Conservation (phyloP, 31 red algal species). For the Odonthalia washingtoniensis region DNA sequence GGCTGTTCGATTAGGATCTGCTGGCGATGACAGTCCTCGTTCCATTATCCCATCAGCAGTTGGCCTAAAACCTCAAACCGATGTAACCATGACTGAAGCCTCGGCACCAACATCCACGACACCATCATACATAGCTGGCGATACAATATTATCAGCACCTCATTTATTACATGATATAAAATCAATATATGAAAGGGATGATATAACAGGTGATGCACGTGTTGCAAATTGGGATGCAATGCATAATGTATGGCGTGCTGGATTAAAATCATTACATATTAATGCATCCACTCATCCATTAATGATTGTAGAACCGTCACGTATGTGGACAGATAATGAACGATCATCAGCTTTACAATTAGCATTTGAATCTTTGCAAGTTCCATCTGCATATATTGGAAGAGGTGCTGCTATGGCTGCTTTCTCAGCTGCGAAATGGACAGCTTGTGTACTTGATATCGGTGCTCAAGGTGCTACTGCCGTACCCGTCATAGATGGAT, state of each 20-base stretch:
- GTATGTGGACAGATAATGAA: constrained; percentile 44
- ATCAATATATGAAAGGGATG: neutral
- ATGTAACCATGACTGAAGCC: constrained; percentile 15
- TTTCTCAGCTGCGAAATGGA: constrained; percentile 79
- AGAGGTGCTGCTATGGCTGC: constrained; percentile 81
- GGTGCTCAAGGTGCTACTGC: constrained; percentile 70
- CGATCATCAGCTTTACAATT: constrained; percentile 52
- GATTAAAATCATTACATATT: constrained; percentile 12
- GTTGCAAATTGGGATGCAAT: constrained; percentile 65
- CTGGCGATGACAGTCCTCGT: constrained; percentile 80
- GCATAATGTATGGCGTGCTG: constrained; percentile 43
- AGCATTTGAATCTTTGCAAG: constrained; percentile 64
- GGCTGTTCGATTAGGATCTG: constrained; percentile 72
- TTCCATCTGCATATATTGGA: constrained; percentile 71
- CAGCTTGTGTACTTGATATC: constrained; percentile 85
- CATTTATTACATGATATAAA: constrained; percentile 29
- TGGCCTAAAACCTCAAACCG: constrained; percentile 20
- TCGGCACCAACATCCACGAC: neutral
- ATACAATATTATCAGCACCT: constrained; percentile 40
- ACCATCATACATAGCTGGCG: constrained; percentile 43
- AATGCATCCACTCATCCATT: constrained; percentile 52
- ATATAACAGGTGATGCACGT: constrained; percentile 12
- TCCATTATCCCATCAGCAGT: constrained; percentile 72
- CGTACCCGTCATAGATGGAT: constrained; percentile 91
- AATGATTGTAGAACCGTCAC: constrained; percentile 70